Conservation (phyloP, 495 filamentous ascomycete species). For the Penicillium chermesinum region DNA sequence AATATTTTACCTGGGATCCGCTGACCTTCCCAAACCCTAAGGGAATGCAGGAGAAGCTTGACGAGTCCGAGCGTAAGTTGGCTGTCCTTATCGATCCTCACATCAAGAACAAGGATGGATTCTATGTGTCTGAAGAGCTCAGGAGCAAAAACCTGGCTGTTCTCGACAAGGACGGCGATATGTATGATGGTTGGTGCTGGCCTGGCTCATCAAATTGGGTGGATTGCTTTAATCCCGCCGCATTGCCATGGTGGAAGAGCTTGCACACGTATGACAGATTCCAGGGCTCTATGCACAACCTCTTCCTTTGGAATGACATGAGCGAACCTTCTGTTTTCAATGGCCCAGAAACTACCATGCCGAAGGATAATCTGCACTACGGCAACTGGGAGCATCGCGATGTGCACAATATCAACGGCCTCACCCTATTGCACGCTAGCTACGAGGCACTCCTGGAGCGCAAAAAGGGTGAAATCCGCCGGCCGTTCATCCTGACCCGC, state of each 20-base stretch:
- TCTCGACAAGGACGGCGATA: constrained; percentile 81
- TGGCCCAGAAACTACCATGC: constrained; percentile 92
- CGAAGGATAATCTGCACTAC: constrained; percentile 90
- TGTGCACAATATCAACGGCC: constrained; percentile 88
- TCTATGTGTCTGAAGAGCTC: constrained; percentile 70
- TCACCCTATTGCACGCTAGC: constrained; percentile 92
- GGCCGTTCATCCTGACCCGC: constrained; percentile 89
- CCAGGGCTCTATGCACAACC: constrained; percentile 74
- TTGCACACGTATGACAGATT: constrained; percentile 85
- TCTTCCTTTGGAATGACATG: constrained; percentile 99
- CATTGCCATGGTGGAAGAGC: constrained; percentile 79
- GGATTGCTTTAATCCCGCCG: constrained; percentile 86
- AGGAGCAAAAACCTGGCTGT: constrained; percentile 77
- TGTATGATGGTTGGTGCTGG: constrained; percentile 98
- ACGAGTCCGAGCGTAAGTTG: constrained; percentile 77
- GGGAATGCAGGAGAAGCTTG: constrained; percentile 81
- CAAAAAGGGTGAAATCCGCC: constrained; percentile 69
- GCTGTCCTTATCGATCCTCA: constrained; percentile 96
- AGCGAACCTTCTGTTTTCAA: constrained; percentile 99
- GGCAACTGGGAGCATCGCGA: constrained; percentile 96
- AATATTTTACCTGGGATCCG: constrained; percentile 96
- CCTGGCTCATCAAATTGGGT: constrained; percentile 94
- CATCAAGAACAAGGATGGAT: constrained; percentile 85
- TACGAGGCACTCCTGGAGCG: constrained; percentile 75
- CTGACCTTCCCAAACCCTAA: constrained; percentile 80